A percentile compares a stretch with the other conserved stretches of the same genome.
phyloP scores from a whole-genome alignment of 768 basidiomycete species.

The Tylopilus intermedius region DNA sequence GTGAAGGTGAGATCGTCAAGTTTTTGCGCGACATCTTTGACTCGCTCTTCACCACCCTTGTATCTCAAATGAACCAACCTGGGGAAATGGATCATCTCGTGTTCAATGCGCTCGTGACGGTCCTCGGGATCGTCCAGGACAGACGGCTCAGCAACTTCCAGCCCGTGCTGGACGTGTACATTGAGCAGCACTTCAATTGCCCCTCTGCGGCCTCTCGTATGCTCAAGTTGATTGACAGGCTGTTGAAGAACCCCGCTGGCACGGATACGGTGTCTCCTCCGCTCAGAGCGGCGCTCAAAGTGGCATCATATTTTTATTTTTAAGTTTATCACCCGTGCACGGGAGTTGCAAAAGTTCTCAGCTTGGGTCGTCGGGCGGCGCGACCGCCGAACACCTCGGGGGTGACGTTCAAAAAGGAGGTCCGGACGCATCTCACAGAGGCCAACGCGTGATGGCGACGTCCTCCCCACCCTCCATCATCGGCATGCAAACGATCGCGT shows the following conservation, averaged over 20 bases:
- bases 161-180: slow-evolving; percentile 89
- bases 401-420: slow-evolving; percentile 74
- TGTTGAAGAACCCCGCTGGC: slow-evolving; percentile 69
- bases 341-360: slow-evolving; percentile 84
- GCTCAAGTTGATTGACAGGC: slow-evolving; percentile 80
- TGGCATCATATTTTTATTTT: slow-evolving; percentile 97
- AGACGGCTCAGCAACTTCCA: slow-evolving; percentile 94
- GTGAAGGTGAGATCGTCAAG: slow-evolving; percentile 92
- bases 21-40: slow-evolving; percentile 90
- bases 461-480: slow-evolving; percentile 81
- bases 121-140: slow-evolving; percentile 90
- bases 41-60: slow-evolving; percentile 83
- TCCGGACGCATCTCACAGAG: slow-evolving; percentile 69
- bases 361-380: slow-evolving; percentile 69
- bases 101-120: slow-evolving; percentile 86
- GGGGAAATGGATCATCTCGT: slow-evolving; percentile 82
- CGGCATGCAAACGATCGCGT: slow-evolving; percentile 90
- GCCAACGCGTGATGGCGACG: slow-evolving; percentile 88
- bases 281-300: slow-evolving; percentile 86
- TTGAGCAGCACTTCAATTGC: slow-evolving; percentile 82
- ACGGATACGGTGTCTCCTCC: slow-evolving; percentile 69
- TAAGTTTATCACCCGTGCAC: slow-evolving; percentile 87
- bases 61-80: slow-evolving; percentile 65
- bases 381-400: slow-evolving; percentile 84
- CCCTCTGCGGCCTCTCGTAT: slow-evolving; percentile 79